phyloP scores from a whole-genome alignment of 805 yeast species.

The Dipodascus geniculatus region DNA sequence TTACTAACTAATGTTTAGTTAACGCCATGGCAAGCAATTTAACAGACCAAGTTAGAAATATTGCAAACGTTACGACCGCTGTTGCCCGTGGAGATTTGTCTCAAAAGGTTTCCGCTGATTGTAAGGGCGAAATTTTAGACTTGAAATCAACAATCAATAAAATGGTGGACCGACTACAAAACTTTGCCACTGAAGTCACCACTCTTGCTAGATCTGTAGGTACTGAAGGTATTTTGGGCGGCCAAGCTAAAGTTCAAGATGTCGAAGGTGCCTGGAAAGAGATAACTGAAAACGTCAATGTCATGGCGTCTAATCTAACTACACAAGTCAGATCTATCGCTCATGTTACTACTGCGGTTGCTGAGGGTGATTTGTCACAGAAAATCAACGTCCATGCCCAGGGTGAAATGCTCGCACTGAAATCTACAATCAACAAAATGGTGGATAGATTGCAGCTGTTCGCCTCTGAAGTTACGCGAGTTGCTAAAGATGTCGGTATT shows the following conservation, averaged over 20 bases:
- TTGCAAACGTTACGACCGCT: constrained; percentile 80
- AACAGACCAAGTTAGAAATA: constrained; percentile 80
- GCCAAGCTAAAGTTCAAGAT: constrained; percentile 70
- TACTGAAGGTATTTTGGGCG: constrained; percentile 80
- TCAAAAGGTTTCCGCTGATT: constrained; percentile 75
- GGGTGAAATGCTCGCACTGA: constrained; percentile 79
- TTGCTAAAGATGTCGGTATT: constrained; percentile 86
- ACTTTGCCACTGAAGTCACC: constrained; percentile 75
- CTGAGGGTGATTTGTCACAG: constrained; percentile 77
- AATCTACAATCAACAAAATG: constrained; percentile 82
- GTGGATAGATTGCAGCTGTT: constrained; percentile 82
- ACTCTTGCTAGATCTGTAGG: constrained; percentile 83
- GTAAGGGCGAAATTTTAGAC: constrained; percentile 70
- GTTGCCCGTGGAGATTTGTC: constrained; percentile 76
- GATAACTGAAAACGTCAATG: constrained; percentile 72
- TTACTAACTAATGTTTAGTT: constrained; percentile 19
- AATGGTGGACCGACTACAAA: constrained; percentile 76
- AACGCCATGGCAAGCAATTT: constrained; percentile 84
- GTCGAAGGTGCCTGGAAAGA: constrained; percentile 85
- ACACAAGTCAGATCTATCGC: constrained; percentile 85
- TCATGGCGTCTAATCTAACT: constrained; percentile 79
- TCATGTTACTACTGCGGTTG: constrained; percentile 84
- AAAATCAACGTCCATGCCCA: constrained; percentile 84
- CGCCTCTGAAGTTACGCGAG: constrained; percentile 80
- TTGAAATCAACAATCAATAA: constrained; percentile 77